Evolutionary conservation across 140 eudicot genomes (phyloP), one percentile per base, ranked within the genome.

Genomic region (Senecio squalidus): DNA sequence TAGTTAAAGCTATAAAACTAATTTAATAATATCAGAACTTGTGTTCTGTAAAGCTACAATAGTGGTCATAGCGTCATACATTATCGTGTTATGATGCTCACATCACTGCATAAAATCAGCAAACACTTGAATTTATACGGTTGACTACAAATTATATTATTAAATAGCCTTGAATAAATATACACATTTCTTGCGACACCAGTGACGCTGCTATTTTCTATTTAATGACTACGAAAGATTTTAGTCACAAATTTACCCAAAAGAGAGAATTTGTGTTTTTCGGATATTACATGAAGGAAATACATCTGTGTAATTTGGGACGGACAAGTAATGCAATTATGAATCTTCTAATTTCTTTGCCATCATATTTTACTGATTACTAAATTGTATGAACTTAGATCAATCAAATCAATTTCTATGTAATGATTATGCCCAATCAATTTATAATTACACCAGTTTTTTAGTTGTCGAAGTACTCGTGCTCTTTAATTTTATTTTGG

Each of bases 401-500:
- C n/a, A n/a, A n/a, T n/a, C n/a, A n/a, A n/a, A n/a, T n/a, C n/a
- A n/a, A n/a, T n/a, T n/a, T n/a, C n/a, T n/a, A n/a, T n/a, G n/a
- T n/a, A n/a, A n/a, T n/a, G n/a, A n/a, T n/a, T n/a, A n/a, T n/a
- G n/a, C n/a, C n/a, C n/a, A n/a, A n/a, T n/a, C n/a, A n/a, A n/a
- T n/a, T n/a, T n/a, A n/a, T n/a, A 43, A 5, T 16, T 43, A 10
- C 17, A 17, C 7, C 49, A 25, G 5, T 13, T 24, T 24, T 24
- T 23, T 24, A 5, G 56, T 50, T 17, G 41, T 27, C 28, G 21
- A 9, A 53, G 24, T 29, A 28, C 51, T 64, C 41, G 51, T 28
- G 54, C 11, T 51, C 16, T 44, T 64, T 33, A 20, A 16, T 10
- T 55, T 56, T 43, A 17, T 63, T 22, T 31, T 55, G 54, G 20